Evolutionary conservation across 2,329 filamentous ascomycete species (phyloP).

Genomic region (Sclerotinia trifoliorum): DNA sequence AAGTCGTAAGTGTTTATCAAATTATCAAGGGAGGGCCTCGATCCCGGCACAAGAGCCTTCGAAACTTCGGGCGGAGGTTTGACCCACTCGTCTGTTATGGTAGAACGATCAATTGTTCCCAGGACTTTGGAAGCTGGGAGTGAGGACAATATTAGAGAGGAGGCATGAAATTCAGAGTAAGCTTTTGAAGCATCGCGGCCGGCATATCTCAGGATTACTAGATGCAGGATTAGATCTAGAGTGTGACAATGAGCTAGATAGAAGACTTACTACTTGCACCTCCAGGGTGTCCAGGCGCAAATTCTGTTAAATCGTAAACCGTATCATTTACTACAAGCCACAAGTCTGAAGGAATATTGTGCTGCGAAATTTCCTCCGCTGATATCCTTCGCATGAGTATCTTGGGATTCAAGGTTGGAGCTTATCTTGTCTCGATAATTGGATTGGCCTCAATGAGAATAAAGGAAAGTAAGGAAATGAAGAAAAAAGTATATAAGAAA

Average conservation of each 20-base stretch:
- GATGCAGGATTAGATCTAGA: not conserved
- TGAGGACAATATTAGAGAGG: constrained; percentile 47
- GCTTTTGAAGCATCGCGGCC: constrained; percentile 53
- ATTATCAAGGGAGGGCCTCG: constrained; percentile 47
- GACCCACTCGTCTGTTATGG: constrained; percentile 50
- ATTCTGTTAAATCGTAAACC: constrained; percentile 67
- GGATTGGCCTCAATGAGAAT: not conserved
- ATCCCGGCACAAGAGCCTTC: constrained; percentile 25
- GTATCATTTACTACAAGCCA: constrained; percentile 69
- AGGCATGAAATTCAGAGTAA: constrained; percentile 53
- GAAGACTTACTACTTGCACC: constrained; percentile 50
- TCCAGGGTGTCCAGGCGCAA: constrained; percentile 62
- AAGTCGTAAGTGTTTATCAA: constrained; percentile 63
- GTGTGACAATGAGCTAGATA: not conserved
- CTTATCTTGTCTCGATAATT: not conserved
- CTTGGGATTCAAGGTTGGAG: not conserved
- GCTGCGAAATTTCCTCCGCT: constrained; percentile 47
- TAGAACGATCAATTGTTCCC: constrained; percentile 49
- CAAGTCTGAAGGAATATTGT: constrained; percentile 50
- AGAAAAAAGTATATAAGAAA: not conserved
- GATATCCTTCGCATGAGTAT: constrained; percentile 40
- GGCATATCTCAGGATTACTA: constrained; percentile 51
- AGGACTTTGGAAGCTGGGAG: constrained; percentile 47
- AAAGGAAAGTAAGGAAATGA: not conserved
- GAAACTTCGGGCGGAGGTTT: constrained; percentile 42